phyloP scores from a whole-genome alignment of 1,139 yeast genomes.

The Diutina sp. region DNA sequence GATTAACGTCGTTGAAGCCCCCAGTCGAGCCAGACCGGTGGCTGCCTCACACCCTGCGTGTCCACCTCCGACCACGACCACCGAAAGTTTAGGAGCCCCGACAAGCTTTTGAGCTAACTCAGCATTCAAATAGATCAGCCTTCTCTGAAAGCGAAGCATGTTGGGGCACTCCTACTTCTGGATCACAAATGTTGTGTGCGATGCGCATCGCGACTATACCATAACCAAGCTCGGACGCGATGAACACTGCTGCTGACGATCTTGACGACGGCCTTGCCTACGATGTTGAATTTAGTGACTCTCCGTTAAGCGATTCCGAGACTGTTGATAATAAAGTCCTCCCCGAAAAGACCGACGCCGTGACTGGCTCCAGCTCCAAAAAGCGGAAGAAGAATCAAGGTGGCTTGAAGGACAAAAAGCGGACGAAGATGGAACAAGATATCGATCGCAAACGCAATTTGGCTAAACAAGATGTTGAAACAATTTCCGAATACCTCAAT shows the following conservation, averaged over 20 bases:
- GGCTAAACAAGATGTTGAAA: conserved; percentile 33
- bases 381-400: conserved; percentile 19
- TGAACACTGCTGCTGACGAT: conserved; percentile 31
- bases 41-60: conserved; percentile 99
- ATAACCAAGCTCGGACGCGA: neutral
- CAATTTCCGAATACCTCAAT: conserved; percentile 50
- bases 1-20: conserved; percentile 57
- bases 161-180: neutral
- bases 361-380: conserved; percentile 4
- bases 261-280: conserved; percentile 59
- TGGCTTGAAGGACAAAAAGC: conserved; percentile 39
- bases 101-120: neutral
- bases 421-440: conserved; percentile 46
- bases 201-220: neutral
- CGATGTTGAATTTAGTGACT: conserved; percentile 23
- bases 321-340: conserved; percentile 5
- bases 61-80: conserved; percentile 91
- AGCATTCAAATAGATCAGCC: neutral
- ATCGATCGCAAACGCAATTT: conserved; percentile 35
- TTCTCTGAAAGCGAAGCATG: neutral
- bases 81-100: conserved; percentile 29
- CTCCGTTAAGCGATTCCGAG: conserved; percentile 7
- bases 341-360: neutral
- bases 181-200: neutral
- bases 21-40: conserved; percentile 80